Percentiles rank a stretch among this genome's conserved stretches.
phyloP scores from a whole-genome alignment of 805 yeast species.

The Spathaspora sp. region DNA sequence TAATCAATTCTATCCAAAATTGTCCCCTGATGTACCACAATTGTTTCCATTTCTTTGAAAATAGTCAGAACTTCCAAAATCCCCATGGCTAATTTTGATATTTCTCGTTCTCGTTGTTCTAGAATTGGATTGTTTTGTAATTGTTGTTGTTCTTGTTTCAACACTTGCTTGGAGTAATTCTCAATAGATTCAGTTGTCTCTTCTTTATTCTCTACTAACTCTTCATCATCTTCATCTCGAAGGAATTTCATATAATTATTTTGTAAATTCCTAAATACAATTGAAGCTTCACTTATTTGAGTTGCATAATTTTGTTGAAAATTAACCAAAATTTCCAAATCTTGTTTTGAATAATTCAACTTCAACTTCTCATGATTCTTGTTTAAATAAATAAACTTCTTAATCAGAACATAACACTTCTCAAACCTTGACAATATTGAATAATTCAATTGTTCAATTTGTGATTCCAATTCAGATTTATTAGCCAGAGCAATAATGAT shows the following conservation, averaged over 20 bases:
- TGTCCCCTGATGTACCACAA: constrained; percentile 95
- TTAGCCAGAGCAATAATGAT: constrained; percentile 70
- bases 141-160: constrained; percentile 23
- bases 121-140: constrained; percentile 21
- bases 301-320: constrained; percentile 82
- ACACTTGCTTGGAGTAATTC: constrained; percentile 32
- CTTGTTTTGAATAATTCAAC: constrained; percentile 40
- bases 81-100: constrained; percentile 87
- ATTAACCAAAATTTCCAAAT: constrained; percentile 68
- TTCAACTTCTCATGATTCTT: constrained; percentile 40
- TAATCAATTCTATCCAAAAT: constrained; percentile 91
- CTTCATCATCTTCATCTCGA: constrained; percentile 58
- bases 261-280: constrained; percentile 81
- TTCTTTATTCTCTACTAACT: constrained; percentile 6
- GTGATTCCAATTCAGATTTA: constrained; percentile 60
- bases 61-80: constrained; percentile 90
- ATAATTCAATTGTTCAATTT: constrained; percentile 75
- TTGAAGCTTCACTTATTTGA: constrained; percentile 73
- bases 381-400: constrained; percentile 49
- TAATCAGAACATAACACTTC: constrained; percentile 70
- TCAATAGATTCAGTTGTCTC: constrained; percentile 22
- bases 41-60: constrained; percentile 85
- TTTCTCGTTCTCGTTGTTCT: constrained; percentile 82
- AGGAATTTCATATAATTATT: constrained; percentile 83
- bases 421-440: constrained; percentile 75